Evolutionary conservation across 192 early-diverging fungal genomes (phyloP), one percentile per base, ranked within the genome.

Genomic region (Coemansia sp.): DNA sequence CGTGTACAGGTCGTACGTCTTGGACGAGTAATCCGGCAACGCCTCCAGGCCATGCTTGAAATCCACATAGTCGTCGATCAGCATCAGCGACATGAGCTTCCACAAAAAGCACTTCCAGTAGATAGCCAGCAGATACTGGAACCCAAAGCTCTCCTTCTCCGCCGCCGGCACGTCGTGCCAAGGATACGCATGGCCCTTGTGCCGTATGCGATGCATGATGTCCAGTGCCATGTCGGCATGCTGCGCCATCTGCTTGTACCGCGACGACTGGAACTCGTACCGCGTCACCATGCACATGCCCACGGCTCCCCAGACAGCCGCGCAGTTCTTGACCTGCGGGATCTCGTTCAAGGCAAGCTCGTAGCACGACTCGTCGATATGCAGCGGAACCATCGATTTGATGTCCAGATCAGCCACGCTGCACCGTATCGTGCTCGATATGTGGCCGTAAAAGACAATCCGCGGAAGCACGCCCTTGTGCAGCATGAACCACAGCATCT

Each of bases 81-180:
- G 70, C 67, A 69, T 65, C 2, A 66, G 46, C 14, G 75, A 61
- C 20, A 73, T 51, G 42, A 67, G 57, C 60, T 70, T 72, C 75
- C 75, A 78, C 57, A 65, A 56, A 39, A 78, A 72, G 16, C 67
- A 65, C 39, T 78, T 78, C 75, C 75, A 78, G 71, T 62, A 72
- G 4, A 71, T 78, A 1, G 70, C 67, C 54, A 69, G 19, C 39
- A 78, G 24, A 20, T 78, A 78, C 67, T 78, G 75, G 50, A 69
- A 78, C 23, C 60, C 75, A 66, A 78, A 73, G 23, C 36, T 51
- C 53, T 78, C 75, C 35, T 62, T 62, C 34, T 67, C 67, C n/a
- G 49, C 64, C 5, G 59, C 56, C 24, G 39, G 22, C 14, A 69
- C 64, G 34, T n/a, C 53, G 56, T 54, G 47, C 73, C 73, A 75